Percentiles rank a stretch among this genome's conserved stretches.
These are phyloP conservation scores for Aureobasidium sp. DNA, from an alignment of 2,329 filamentous ascomycete genomes.

Conservation along the genomic window DNA sequence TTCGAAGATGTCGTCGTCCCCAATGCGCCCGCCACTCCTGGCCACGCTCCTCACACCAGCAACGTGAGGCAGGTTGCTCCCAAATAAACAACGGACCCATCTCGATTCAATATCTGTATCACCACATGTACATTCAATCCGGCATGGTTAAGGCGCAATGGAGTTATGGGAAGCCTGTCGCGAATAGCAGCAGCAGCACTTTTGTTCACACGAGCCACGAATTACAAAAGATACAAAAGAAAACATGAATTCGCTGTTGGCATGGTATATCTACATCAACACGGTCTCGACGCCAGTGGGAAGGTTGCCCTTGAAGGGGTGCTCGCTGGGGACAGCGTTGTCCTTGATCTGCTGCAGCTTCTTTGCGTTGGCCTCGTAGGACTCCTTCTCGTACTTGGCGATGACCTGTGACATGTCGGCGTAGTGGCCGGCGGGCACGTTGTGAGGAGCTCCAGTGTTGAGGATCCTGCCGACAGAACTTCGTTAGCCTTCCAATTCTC, in stretches of 20 bases:
- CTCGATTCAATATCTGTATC: neutral
- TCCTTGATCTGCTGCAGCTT: conserved; percentile 39
- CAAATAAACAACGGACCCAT: neutral
- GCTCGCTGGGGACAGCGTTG: conserved; percentile 25
- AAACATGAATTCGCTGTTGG: conserved; percentile 6
- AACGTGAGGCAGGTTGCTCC: conserved; percentile 3
- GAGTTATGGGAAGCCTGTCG: conserved; percentile 4
- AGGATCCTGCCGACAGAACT: conserved; percentile 41
- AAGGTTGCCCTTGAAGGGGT: conserved; percentile 12
- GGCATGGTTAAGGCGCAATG: conserved; percentile 5
- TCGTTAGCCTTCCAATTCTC: conserved; percentile 11
- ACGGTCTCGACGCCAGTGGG: neutral
- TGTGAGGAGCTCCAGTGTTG: conserved; percentile 54
- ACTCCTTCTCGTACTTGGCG: conserved; percentile 52
- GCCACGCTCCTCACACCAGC: conserved; percentile 25
- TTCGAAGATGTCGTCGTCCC: conserved; percentile 94
- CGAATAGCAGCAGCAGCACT: neutral
- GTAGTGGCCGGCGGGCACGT: conserved; percentile 52
- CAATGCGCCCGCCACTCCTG: conserved; percentile 52
- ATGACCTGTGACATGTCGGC: conserved; percentile 51
- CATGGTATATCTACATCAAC: conserved; percentile 11
- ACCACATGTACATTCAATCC: conserved; percentile 6
- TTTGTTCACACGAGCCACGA: conserved; percentile 7
- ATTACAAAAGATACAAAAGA: neutral
- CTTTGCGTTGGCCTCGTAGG: conserved; percentile 47